These are phyloP conservation scores for Ceratobasidium sp. DNA, from an alignment of 1,284 basidiomycete genomes.

Conservation along the genomic window DNA sequence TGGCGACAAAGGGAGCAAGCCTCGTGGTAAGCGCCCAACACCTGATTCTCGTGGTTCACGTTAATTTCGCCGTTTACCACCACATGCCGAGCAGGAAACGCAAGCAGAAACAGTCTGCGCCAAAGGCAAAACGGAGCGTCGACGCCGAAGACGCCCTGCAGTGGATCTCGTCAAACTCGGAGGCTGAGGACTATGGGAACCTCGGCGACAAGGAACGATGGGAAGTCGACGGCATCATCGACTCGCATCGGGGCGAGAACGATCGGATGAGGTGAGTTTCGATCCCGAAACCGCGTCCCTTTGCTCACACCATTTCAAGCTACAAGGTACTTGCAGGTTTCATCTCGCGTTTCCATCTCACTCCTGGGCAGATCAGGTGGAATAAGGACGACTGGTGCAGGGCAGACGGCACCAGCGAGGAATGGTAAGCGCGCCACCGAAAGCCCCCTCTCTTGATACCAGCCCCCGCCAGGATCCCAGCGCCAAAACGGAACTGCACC, in stretches of 20 bases:
- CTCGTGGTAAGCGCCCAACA: slow-evolving; percentile 25
- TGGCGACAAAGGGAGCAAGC: slow-evolving; percentile 40
- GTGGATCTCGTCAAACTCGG: slow-evolving; percentile 36
- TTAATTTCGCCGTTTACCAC: not conserved
- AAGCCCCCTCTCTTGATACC: not conserved
- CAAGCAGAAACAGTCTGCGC: slow-evolving; percentile 3
- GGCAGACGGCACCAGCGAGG: slow-evolving; percentile 35
- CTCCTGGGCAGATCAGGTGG: slow-evolving; percentile 30
- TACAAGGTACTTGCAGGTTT: slow-evolving; percentile 28
- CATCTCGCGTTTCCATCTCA: not conserved
- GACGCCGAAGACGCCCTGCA: slow-evolving; percentile 17
- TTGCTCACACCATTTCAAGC: not conserved
- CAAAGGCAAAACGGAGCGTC: slow-evolving; percentile 31
- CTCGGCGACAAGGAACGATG: slow-evolving; percentile 32
- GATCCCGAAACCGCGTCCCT: not conserved
- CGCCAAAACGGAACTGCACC: slow-evolving; percentile 9
- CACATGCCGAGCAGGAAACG: slow-evolving; percentile 25
- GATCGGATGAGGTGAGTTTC: slow-evolving; percentile 40
- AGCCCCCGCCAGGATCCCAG: slow-evolving; percentile 30
- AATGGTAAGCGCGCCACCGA: slow-evolving; percentile 28
- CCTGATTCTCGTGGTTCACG: not conserved
- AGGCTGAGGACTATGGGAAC: slow-evolving; percentile 41
- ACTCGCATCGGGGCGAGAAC: slow-evolving; percentile 42
- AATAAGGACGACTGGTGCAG: slow-evolving; percentile 32
- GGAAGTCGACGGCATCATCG: slow-evolving; percentile 30